A percentile compares a stretch with the other conserved stretches of the same genome.
Evolutionary conservation across 2,329 filamentous ascomycete genomes (phyloP).

Genomic region (Cladosporium sp.): DNA sequence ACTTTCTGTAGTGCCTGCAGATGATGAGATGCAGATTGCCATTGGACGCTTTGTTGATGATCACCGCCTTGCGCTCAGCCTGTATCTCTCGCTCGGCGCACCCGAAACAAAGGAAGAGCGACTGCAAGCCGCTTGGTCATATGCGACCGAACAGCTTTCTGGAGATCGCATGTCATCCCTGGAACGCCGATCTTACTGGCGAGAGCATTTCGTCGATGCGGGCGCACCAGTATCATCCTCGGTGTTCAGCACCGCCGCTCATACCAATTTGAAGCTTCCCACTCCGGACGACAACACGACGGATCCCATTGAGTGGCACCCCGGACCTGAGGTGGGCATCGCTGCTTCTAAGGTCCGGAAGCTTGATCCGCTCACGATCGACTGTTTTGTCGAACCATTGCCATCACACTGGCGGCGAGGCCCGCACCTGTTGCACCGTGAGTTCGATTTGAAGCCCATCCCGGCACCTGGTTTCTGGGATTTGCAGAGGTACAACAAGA

Average conservation of each 20-base stretch:
- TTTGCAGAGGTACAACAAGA: background rate
- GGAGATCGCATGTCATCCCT: conserved; percentile 29
- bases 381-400: background rate
- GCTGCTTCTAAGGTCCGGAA: background rate
- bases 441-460: background rate
- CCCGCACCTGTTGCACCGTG: background rate
- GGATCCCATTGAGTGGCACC: background rate
- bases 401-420: background rate
- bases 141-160: conserved; percentile 34
- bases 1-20: conserved; percentile 26
- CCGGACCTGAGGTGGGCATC: background rate
- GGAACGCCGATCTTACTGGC: conserved; percentile 38
- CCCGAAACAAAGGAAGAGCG: conserved; percentile 19
- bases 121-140: conserved; percentile 30
- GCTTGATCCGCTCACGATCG: background rate
- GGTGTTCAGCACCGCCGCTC: background rate
- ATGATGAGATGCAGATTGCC: conserved; percentile 29
- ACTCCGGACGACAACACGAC: background rate
- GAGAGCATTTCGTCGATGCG: background rate
- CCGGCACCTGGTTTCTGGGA: conserved; percentile 11
- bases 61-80: conserved; percentile 33
- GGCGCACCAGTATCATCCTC: background rate
- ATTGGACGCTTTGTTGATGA: conserved; percentile 39
- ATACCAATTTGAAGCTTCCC: background rate
- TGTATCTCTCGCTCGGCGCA: conserved; percentile 24